Evolutionary conservation across 352 stramenopile genomes (phyloP), one percentile per base, ranked within the genome.

Genomic region (Phytophthora multivora): DNA sequence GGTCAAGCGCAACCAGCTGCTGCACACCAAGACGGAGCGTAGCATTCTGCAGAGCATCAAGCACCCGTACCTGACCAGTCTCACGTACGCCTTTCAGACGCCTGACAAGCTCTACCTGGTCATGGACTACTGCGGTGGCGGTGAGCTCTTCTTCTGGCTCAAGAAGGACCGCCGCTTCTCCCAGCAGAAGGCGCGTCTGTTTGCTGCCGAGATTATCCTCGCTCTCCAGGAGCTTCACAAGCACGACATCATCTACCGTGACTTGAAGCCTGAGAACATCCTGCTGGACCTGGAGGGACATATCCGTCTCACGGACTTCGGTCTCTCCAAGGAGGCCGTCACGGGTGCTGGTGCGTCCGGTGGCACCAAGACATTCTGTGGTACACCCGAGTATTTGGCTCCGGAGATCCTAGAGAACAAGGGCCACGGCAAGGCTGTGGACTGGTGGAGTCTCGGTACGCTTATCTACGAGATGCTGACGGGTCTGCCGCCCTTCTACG

Each of bases 211-310:
- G 70, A 98, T 98, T 67, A 87, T 95, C 48, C 73, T 97, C n/a
- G 95, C 88, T 21, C 80, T 98, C 41, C 88, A 96, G 61, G 90
- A 91, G 59, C 72, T 98, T 48, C 95, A 98, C 84, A 85, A 86
- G 62, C 88, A 96, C 74, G 89, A 98, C 74, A 98, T 99, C 66
- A 96, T 99, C 33, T 98, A 99, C 80, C 85, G 93, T 75, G 96
- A 99, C 70, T 80, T 98, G 36, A 99, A 99, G 80, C 96, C 96
- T 2, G 95, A 98, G 69, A 98, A 99, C 77, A 94, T 98, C 39
- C 76, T 97, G 51, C 75, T 98, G 30, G 96, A 98, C 63, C 75
- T 93, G 23, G 90, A 97, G 52, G 95, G 93, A 41, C 95, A 98
- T 80, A 90, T 98, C 51, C 89, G 91, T 41, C 74, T 98, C 25